Evolutionary conservation across 1,284 basidiomycete species (phyloP).

Genomic region (Ustilago loliicola): DNA sequence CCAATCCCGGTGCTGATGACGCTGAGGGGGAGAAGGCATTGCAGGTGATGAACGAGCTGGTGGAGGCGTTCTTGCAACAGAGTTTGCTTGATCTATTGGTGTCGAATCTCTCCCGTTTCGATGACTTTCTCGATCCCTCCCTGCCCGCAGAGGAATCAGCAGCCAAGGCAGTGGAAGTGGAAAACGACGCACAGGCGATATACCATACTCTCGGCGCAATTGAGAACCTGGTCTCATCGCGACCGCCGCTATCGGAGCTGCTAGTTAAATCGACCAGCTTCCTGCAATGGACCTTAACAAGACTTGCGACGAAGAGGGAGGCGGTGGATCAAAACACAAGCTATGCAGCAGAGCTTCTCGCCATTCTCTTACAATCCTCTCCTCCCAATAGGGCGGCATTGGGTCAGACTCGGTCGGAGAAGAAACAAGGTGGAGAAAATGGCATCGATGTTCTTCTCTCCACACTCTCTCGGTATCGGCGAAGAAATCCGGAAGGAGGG

Average conservation of each 20-base stretch:
- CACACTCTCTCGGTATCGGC: conserved; percentile 80
- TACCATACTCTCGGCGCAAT: conserved; percentile 77
- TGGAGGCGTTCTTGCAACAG: conserved; percentile 76
- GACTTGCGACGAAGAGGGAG: conserved; percentile 71
- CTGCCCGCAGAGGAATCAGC: conserved; percentile 24
- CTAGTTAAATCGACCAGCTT: conserved; percentile 82
- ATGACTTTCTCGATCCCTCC: conserved; percentile 35
- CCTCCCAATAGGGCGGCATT: conserved; percentile 27
- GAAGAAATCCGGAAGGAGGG: conserved; percentile 82
- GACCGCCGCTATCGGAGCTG: conserved; percentile 77
- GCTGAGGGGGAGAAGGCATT: conserved; percentile 9
- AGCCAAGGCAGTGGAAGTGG: conserved; percentile 30
- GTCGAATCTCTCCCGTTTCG: conserved; percentile 78
- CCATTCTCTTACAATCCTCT: conserved; percentile 82
- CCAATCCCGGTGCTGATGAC: conserved; percentile 74
- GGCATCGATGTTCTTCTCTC: conserved; percentile 85
- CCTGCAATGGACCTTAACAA: conserved; percentile 82
- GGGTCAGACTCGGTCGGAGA: conserved; percentile 19
- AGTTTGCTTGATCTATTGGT: conserved; percentile 89
- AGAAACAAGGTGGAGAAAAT: conserved; percentile 73
- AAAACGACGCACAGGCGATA: conserved; percentile 59
- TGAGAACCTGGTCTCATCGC: conserved; percentile 90
- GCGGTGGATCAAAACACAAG: conserved; percentile 68
- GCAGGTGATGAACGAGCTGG: conserved; percentile 35
- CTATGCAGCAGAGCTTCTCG: conserved; percentile 76